Evolutionary conservation across 164 flowering plant genomes (phyloP).

Genomic region (Kingdonia uniflora): DNA sequence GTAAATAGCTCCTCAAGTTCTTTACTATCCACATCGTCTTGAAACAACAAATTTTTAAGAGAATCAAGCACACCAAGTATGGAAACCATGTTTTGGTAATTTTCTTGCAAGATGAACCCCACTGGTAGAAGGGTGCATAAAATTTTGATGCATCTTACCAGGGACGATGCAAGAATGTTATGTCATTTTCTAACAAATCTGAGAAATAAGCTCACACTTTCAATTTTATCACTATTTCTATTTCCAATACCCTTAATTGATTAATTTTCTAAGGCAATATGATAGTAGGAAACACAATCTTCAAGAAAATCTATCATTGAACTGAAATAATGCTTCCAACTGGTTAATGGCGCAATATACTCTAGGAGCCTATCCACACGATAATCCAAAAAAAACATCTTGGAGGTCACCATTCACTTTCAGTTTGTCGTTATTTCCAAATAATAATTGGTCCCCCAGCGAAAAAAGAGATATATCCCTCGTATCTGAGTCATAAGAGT

Average conservation of each 20-base stretch:
- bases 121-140: constrained; percentile 39
- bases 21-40: constrained; percentile 16
- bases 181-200: constrained; percentile 30
- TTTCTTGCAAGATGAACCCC: constrained; percentile 11
- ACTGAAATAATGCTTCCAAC: constrained; percentile 32
- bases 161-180: constrained; percentile 7
- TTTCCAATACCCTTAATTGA: constrained; percentile 4
- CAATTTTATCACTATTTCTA: neutral
- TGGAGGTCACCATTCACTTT: constrained; percentile 28
- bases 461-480: constrained; percentile 11
- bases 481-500: constrained; percentile 4
- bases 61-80: constrained; percentile 23
- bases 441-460: constrained; percentile 53
- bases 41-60: constrained; percentile 20
- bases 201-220: constrained; percentile 20
- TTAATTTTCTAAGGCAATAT: constrained; percentile 24
- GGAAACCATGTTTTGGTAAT: constrained; percentile 15
- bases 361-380: constrained; percentile 38
- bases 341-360: constrained; percentile 32
- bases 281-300: constrained; percentile 29
- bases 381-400: constrained; percentile 47
- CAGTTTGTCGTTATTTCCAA: constrained; percentile 46
- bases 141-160: constrained; percentile 24
- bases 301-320: constrained; percentile 40
- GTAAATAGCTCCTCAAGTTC: constrained; percentile 32